Evolutionary conservation across 75 land plant species (phyloP).

Genomic region (Picea glauca): DNA sequence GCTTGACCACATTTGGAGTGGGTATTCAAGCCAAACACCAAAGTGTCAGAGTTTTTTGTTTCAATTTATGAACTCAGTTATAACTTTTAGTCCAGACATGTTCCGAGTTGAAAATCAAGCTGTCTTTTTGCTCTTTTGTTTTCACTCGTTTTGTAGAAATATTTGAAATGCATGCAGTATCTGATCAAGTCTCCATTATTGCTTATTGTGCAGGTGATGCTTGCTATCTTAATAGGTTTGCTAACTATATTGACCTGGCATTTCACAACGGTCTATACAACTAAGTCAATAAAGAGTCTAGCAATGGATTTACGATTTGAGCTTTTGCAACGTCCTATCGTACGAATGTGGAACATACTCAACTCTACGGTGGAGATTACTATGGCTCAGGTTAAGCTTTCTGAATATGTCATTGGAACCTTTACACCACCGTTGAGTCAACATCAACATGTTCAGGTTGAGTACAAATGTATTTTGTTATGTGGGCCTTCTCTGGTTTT

Average conservation of each 20-base stretch:
- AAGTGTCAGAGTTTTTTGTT: neutral
- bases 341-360: slow-evolving; percentile 71
- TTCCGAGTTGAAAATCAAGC: too few relatives aligned
- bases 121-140: neutral
- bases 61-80: neutral
- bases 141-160: neutral
- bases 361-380: slow-evolving; percentile 68
- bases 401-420: slow-evolving; percentile 50
- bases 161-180: neutral
- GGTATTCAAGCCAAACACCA: neutral
- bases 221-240: too few relatives aligned
- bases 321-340: slow-evolving; percentile 64
- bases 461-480: too few relatives aligned
- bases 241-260: too few relatives aligned
- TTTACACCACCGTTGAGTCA: slow-evolving; percentile 22
- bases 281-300: slow-evolving; percentile 54
- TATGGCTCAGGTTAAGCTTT: slow-evolving; percentile 58
- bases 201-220: slow-evolving; percentile 38
- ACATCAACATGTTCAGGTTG: neutral
- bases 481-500: too few relatives aligned
- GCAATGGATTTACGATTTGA: slow-evolving; percentile 66
- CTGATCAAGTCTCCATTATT: neutral
- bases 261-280: slow-evolving; percentile 60
- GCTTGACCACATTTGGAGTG: too few relatives aligned
- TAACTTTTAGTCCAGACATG: neutral